Conservation (phyloP, 805 yeast genomes). For the Wickerhamomyces ciferrii region DNA sequence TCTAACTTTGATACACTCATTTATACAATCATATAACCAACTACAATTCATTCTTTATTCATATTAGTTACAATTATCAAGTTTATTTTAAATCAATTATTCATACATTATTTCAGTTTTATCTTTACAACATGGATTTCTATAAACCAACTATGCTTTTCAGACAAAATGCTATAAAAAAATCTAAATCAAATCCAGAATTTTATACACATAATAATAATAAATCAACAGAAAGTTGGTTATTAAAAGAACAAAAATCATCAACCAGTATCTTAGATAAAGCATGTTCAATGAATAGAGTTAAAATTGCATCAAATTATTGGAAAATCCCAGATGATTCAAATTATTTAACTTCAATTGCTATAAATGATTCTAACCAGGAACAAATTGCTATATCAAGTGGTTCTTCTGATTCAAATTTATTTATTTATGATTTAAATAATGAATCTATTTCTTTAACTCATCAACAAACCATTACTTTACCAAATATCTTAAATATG, state of each 20-base stretch:
- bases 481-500: constrained; percentile 49
- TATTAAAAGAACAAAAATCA: constrained; percentile 7
- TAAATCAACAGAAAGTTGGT: constrained; percentile 16
- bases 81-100: not conserved
- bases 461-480: constrained; percentile 53
- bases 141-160: constrained; percentile 20
- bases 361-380: constrained; percentile 21
- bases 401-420: constrained; percentile 37
- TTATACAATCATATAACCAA: not conserved
- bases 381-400: constrained; percentile 47
- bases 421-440: constrained; percentile 46
- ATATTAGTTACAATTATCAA: no score
- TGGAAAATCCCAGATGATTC: constrained; percentile 27
- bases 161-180: constrained; percentile 22
- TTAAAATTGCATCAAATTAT: constrained; percentile 25
- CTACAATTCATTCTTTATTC: not conserved
- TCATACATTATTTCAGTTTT: not conserved
- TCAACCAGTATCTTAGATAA: constrained; percentile 34
- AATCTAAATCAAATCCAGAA: constrained; percentile 11
- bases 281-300: constrained; percentile 33
- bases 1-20: not conserved
- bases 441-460: constrained; percentile 32
- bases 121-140: constrained; percentile 10
- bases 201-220: constrained; percentile 1
- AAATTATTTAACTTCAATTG: constrained; percentile 40